Percentiles rank a stretch among this genome's conserved stretches.
Conservation (phyloP, 1,284 basidiomycete genomes). For the Hemileia vastatrix region DNA sequence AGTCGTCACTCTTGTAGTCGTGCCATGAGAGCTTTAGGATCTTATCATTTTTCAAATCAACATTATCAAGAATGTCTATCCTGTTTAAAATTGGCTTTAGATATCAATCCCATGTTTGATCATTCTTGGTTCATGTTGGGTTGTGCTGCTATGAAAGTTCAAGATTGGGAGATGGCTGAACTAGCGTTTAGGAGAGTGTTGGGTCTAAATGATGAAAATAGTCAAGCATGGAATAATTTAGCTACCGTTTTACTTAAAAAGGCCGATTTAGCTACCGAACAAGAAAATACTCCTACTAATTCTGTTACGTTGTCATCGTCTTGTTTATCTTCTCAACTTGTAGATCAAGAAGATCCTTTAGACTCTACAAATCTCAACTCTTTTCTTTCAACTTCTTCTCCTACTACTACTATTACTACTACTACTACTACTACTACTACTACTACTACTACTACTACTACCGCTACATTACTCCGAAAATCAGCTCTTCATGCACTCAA, state of each 20-base stretch:
- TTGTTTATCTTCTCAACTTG: no score
- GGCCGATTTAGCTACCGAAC: slow-evolving; percentile 47
- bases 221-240: slow-evolving; percentile 96
- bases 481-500: slow-evolving; percentile 83
- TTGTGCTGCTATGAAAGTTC: slow-evolving; percentile 68
- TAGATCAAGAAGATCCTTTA: no score
- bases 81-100: slow-evolving; percentile 63
- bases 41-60: slow-evolving; percentile 62
- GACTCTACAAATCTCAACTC: no score
- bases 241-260: slow-evolving; percentile 87
- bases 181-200: slow-evolving; percentile 79
- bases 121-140: slow-evolving; percentile 93
- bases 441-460: no score
- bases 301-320: slow-evolving; percentile 25
- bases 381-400: no score
- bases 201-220: slow-evolving; percentile 85
- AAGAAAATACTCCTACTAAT: slow-evolving; percentile 8
- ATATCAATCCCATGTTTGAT: slow-evolving; percentile 77
- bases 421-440: no score
- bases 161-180: slow-evolving; percentile 73
- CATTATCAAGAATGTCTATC: slow-evolving; percentile 59
- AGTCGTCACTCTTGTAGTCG: slow-evolving; percentile 71
- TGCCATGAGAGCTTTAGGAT: slow-evolving; percentile 82
- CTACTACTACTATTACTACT: no score
- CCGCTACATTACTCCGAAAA: no score